phyloP scores from a whole-genome alignment of 1,139 yeast genomes.

The Hanseniaspora sp. region DNA sequence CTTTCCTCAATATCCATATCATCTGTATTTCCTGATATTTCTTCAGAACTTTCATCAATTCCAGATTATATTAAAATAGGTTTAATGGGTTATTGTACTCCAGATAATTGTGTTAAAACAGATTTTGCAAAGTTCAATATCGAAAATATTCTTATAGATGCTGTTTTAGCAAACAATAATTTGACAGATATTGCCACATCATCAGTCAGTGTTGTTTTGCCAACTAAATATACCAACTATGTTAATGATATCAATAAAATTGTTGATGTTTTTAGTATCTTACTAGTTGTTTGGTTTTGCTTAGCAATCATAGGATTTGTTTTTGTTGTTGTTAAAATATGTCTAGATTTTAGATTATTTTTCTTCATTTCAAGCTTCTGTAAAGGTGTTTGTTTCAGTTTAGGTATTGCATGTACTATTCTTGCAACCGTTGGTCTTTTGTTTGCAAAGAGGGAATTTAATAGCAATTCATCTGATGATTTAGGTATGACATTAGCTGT shows the following conservation, averaged over 20 bases:
- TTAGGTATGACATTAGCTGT: neutral
- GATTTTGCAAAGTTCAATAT: neutral
- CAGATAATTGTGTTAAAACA: neutral
- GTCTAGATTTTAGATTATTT: neutral
- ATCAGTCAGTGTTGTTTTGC: neutral
- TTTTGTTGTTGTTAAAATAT: neutral
- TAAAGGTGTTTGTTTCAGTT: neutral
- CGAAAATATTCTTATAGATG: neutral
- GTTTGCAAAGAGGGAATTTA: neutral
- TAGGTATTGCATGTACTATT: neutral
- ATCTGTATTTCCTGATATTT: neutral
- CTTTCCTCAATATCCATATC: neutral
- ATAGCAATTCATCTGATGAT: neutral
- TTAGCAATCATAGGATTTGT: neutral
- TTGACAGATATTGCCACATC: neutral
- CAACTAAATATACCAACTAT: neutral
- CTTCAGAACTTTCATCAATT: neutral
- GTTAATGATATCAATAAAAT: neutral
- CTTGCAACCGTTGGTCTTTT: slow-evolving; percentile 1
- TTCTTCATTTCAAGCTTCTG: neutral
- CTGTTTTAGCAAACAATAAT: neutral
- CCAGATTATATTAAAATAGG: slow-evolving; percentile 7
- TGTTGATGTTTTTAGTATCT: slow-evolving; percentile 3
- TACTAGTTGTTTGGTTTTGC: slow-evolving; percentile 1
- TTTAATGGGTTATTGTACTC: slow-evolving; percentile 6